Evolutionary conservation across 306 rosid species (phyloP).

Genomic region (Coriaria nepalensis): DNA sequence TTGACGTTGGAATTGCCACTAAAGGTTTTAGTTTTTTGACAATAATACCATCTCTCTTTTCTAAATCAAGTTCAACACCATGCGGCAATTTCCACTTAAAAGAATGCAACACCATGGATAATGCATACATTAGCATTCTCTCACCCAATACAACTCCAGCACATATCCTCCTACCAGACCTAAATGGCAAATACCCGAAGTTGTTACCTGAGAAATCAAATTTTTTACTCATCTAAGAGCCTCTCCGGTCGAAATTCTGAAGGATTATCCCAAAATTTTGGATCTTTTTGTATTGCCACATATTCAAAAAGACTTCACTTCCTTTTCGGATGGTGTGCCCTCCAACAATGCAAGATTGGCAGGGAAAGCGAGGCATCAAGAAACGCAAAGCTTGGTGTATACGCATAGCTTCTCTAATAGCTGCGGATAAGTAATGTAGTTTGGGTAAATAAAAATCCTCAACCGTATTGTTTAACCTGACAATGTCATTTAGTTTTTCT

Average conservation of each 20-base stretch:
- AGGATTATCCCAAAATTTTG: constrained; percentile 16
- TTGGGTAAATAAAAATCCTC: constrained; percentile 53
- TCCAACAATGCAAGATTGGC: too few relatives aligned
- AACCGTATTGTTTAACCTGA: constrained; percentile 38
- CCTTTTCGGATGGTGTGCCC: background rate
- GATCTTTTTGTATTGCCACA: constrained; percentile 23
- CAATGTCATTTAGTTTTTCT: constrained; percentile 26
- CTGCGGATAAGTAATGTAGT: constrained; percentile 42
- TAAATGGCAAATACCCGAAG: constrained; percentile 20
- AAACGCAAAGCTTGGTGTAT: constrained; percentile 6
- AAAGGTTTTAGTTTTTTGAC: background rate
- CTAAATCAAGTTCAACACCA: too few relatives aligned
- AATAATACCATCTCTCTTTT: background rate
- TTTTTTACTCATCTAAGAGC: background rate
- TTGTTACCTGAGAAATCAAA: constrained; percentile 11
- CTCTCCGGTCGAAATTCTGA: constrained; percentile 16
- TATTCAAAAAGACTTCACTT: constrained; percentile 5
- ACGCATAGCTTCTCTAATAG: constrained; percentile 57
- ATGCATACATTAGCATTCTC: background rate
- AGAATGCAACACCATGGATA: constrained; percentile 21
- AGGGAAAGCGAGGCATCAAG: constrained; percentile 6
- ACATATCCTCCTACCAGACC: constrained; percentile 26
- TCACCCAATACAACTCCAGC: constrained; percentile 18
- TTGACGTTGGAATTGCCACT: constrained; percentile 10
- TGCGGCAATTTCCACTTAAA: constrained; percentile 2